phyloP scores from a whole-genome alignment of 2,329 filamentous ascomycete species.

The Fusarium avenaceum region DNA sequence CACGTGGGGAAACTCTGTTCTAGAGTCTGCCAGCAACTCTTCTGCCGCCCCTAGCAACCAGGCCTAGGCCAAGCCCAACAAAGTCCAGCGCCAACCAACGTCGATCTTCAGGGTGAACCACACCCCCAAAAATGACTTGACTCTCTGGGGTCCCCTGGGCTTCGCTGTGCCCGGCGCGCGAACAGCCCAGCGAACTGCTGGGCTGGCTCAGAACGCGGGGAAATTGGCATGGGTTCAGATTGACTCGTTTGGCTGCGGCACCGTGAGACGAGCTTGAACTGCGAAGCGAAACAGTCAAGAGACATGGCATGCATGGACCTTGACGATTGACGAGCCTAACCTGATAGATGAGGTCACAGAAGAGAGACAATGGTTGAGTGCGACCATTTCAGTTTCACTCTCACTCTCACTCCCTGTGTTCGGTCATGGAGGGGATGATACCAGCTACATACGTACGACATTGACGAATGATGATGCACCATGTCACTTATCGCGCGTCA shows the following conservation, averaged over 20 bases:
- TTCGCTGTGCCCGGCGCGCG: constrained; percentile 33
- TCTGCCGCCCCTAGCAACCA: constrained; percentile 45
- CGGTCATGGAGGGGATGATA: constrained; percentile 25
- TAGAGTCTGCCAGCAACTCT: constrained; percentile 29
- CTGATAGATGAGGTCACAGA: constrained; percentile 16
- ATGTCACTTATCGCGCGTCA: constrained; percentile 46
- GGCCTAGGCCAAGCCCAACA: constrained; percentile 17
- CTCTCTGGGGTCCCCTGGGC: constrained; percentile 27
- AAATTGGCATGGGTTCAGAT: constrained; percentile 40
- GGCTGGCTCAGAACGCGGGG: constrained; percentile 41
- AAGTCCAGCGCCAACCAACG: constrained; percentile 38
- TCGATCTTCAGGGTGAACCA: constrained; percentile 41
- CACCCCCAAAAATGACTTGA: constrained; percentile 22
- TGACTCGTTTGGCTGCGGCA: constrained; percentile 25
- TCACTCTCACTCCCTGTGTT: constrained; percentile 3
- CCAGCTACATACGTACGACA: constrained; percentile 14
- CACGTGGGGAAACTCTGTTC: constrained; percentile 39
- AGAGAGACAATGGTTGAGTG: constrained; percentile 18
- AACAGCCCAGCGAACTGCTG: constrained; percentile 28
- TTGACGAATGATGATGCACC: constrained; percentile 40
- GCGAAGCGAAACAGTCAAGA: constrained; percentile 35
- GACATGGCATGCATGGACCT: constrained; percentile 25
- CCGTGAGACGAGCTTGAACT: constrained; percentile 26
- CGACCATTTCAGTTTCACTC: constrained; percentile 14
- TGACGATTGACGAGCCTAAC: not conserved